Conservation (phyloP, 768 basidiomycete genomes). For the Multifurca ochricompacta region DNA sequence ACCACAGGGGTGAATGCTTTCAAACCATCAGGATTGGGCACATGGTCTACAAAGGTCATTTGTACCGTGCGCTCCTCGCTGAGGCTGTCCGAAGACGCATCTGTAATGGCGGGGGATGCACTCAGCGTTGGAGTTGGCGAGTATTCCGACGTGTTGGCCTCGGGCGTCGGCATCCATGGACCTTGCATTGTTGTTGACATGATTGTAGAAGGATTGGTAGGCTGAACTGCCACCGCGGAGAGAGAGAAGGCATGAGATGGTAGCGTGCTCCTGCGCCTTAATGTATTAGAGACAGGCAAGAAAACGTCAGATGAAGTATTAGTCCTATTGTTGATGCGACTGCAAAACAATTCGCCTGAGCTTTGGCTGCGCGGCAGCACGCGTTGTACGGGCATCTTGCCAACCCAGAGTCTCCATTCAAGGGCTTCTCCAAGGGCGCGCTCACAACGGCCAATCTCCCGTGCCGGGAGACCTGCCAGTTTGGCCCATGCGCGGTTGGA, state of each 20-base stretch:
- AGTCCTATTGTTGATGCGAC: background rate
- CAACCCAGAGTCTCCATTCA: constrained; percentile 91
- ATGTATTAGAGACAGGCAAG: background rate
- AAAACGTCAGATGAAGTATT: background rate
- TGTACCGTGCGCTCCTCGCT: constrained; percentile 20
- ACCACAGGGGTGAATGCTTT: constrained; percentile 1
- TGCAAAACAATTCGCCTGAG: background rate
- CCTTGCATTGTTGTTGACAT: background rate
- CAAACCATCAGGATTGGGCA: constrained; percentile 3
- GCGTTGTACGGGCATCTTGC: constrained; percentile 42
- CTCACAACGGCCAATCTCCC: constrained; percentile 86
- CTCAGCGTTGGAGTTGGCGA: constrained; percentile 22
- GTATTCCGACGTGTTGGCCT: constrained; percentile 7
- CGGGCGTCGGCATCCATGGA: constrained; percentile 11
- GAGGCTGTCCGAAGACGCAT: constrained; percentile 19
- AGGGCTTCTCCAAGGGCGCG: constrained; percentile 79
- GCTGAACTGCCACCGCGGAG: background rate
- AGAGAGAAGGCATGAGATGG: background rate
- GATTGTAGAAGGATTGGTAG: background rate
- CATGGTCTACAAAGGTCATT: constrained; percentile 16
- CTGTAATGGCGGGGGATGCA: constrained; percentile 17
- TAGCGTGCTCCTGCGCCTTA: constrained; percentile 14
- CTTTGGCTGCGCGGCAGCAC: constrained; percentile 16
- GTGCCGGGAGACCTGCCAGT: constrained; percentile 76
- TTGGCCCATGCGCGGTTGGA: constrained; percentile 94